Evolutionary conservation across 2,329 filamentous ascomycete species (phyloP).

Genomic region (Fusarium camptoceras): DNA sequence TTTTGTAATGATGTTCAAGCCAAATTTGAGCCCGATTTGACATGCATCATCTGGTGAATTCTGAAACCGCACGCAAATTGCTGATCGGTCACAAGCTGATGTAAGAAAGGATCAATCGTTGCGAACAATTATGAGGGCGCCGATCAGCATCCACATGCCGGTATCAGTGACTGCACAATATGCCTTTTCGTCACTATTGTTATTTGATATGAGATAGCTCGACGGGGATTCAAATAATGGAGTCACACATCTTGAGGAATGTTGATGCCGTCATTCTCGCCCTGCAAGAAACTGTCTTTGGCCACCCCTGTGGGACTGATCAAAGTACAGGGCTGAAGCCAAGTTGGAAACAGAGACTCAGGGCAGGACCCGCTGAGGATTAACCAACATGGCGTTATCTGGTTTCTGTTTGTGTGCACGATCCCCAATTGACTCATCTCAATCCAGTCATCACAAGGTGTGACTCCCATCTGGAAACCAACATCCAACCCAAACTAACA

Average conservation of each 20-base stretch:
- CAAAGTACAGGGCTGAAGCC: constrained; percentile 26
- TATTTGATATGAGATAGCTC: background rate
- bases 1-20: background rate
- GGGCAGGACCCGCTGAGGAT: background rate
- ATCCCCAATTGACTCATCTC: background rate
- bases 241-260: constrained; percentile 19
- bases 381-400: background rate
- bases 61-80: background rate
- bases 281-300: constrained; percentile 13
- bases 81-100: constrained; percentile 6
- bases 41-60: constrained; percentile 1
- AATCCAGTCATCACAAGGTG: background rate
- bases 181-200: background rate
- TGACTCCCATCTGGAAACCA: background rate
- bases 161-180: background rate
- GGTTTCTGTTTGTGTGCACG: background rate
- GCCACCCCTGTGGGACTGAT: background rate
- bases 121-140: constrained; percentile 5
- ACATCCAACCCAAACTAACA: background rate
- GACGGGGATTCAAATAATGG: constrained; percentile 13
- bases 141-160: constrained; percentile 12
- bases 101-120: background rate
- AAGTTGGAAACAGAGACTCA: constrained; percentile 14
- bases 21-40: background rate
- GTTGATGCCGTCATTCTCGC: constrained; percentile 23